phyloP scores from a whole-genome alignment of 1,284 basidiomycete species.

The Puccinia hordei region DNA sequence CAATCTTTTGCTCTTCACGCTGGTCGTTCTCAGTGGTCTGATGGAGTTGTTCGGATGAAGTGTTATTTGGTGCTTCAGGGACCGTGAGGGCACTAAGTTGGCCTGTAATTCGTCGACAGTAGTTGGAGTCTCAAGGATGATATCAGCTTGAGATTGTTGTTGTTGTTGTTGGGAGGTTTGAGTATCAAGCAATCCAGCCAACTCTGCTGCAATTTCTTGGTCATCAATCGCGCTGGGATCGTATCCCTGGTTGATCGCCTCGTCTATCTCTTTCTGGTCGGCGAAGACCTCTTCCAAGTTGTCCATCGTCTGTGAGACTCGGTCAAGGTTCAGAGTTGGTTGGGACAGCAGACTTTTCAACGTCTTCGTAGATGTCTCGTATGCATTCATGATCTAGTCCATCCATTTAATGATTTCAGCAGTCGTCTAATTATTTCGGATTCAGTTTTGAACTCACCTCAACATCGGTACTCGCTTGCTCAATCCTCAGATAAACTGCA shows the following conservation, averaged over 20 bases:
- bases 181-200: slow-evolving; percentile 9
- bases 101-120: slow-evolving; percentile 15
- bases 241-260: background rate
- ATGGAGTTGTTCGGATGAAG: background rate
- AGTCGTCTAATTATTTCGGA: background rate
- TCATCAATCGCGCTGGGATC: background rate
- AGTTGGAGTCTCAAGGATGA: background rate
- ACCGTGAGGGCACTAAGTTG: background rate
- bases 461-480: slow-evolving; percentile 47
- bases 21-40: background rate
- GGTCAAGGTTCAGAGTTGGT: slow-evolving; percentile 2
- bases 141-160: background rate
- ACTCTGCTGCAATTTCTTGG: slow-evolving; percentile 22
- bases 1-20: too few species aligned
- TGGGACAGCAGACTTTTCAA: slow-evolving; percentile 5
- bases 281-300: slow-evolving; percentile 10
- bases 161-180: background rate
- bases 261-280: slow-evolving; percentile 11
- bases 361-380: slow-evolving; percentile 37
- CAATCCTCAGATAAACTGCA: slow-evolving; percentile 41
- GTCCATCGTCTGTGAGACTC: slow-evolving; percentile 28
- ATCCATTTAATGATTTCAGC: background rate
- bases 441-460: slow-evolving; percentile 17
- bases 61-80: background rate
- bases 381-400: slow-evolving; percentile 47